Evolutionary conservation across 441 rosid species (phyloP).

Genomic region (Aleurites moluccanus): DNA sequence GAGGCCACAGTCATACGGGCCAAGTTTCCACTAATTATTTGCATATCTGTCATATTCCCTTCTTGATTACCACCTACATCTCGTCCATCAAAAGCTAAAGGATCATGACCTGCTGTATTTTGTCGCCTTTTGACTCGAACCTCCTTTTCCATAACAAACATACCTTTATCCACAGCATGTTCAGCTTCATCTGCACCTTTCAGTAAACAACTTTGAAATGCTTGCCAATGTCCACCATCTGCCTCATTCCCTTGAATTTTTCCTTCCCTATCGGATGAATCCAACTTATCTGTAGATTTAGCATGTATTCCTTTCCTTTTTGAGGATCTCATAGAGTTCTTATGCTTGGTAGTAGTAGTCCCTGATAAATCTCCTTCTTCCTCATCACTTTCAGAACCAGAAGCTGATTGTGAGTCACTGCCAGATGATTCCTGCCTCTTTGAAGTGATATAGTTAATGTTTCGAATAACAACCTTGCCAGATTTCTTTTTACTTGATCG

Average conservation of each 20-base stretch:
- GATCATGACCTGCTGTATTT: slow-evolving; percentile 54
- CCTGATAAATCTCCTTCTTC: slow-evolving; percentile 37
- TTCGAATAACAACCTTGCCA: slow-evolving; percentile 78
- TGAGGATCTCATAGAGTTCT: slow-evolving; percentile 39
- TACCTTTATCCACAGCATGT: slow-evolving; percentile 37
- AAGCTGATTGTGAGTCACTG: slow-evolving; percentile 53
- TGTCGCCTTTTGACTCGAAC: slow-evolving; percentile 50
- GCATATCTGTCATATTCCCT: slow-evolving; percentile 44
- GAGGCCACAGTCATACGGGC: slow-evolving; percentile 47
- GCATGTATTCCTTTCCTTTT: slow-evolving; percentile 33
- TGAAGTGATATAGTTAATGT: slow-evolving; percentile 78
- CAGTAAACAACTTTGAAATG: slow-evolving; percentile 76
- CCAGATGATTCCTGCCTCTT: slow-evolving; percentile 61
- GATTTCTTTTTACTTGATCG: slow-evolving; percentile 64
- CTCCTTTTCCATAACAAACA: slow-evolving; percentile 67
- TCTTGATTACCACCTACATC: slow-evolving; percentile 46
- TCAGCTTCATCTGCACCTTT: slow-evolving; percentile 79
- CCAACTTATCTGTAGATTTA: slow-evolving; percentile 30
- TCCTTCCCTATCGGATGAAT: slow-evolving; percentile 41
- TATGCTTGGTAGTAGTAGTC: slow-evolving; percentile 28
- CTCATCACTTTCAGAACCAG: slow-evolving; percentile 53
- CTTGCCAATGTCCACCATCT: slow-evolving; percentile 84
- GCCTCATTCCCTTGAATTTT: slow-evolving; percentile 44
- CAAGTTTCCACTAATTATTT: slow-evolving; percentile 43
- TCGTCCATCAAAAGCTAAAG: slow-evolving; percentile 50